Base-by-base conservation (phyloP, 148 eudicot species). In the Spergularia marina region DNA sequence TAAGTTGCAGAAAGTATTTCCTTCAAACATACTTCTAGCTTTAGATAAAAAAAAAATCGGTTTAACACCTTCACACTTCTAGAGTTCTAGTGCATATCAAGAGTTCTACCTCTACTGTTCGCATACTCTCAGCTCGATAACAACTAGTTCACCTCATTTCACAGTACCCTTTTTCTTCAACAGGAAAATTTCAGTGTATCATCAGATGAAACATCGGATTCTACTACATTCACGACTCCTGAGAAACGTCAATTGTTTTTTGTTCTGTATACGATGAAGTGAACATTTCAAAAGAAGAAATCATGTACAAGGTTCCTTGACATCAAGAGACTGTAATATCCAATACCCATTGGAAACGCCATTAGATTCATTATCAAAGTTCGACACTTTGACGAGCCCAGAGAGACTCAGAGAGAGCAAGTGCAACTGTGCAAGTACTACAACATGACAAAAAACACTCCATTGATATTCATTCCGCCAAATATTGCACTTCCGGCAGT, bases 361-460 rank as follows among this genome's bases (percentile, higher is more conserved):
- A 63, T 40, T 65, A 20, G 51, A 65, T 65, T 75, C 72, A 70
- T 47, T 63, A 80, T 71, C 75, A 63, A 39, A 54, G 49, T 20
- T 44, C 61, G 14, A 47, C 15, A 20, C 60, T 53, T 63, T n/a
- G 58, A 69, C 20, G 61, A 16, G 76, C 65, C 71, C 76, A 14
- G 49, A 71, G 13, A 60, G 70, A 63, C 65, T 71, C 76, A 14
- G 49, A 71, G 13, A 60, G 70, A 63, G 72, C 41, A 63, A 58
- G 56, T 59, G 53, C 55, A 12, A 53, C 20, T 72, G 56, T 59
- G 53, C 55, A 12, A 53, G 36, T 72, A 53, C 44, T 79, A 74
- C 71, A 60, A 74, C 71, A 80, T 49, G 57, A 61, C 52, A 44
- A 65, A 41, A 68, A 66, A n/a, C 61, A 59, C 68, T 58, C 74